Evolutionary conservation across 2,329 filamentous ascomycete species (phyloP).

Genomic region (Dactylonectria macrodidyma): DNA sequence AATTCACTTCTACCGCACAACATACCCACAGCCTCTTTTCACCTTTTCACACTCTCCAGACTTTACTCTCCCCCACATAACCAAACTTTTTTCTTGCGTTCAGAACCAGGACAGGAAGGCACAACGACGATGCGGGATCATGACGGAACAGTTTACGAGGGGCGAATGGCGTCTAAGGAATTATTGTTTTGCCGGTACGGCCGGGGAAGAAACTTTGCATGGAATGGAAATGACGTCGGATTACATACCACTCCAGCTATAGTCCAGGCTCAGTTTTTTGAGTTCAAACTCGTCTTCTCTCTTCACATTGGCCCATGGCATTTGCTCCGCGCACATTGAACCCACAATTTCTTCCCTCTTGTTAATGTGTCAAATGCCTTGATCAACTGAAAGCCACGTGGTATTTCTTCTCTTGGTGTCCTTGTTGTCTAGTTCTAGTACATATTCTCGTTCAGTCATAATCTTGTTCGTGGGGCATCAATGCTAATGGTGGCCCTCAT

Average conservation of each 20-base stretch:
- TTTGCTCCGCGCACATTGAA: too few species aligned
- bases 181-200: not conserved
- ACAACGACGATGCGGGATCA: slow-evolving; percentile 3
- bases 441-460: not conserved
- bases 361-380: not conserved
- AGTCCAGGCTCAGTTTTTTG: not conserved
- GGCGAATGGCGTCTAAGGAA: slow-evolving; percentile 9
- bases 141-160: not conserved
- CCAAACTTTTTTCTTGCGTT: slow-evolving; percentile 4
- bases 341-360: not conserved
- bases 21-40: not conserved
- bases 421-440: not conserved
- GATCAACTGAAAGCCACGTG: not conserved
- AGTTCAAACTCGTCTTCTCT: not conserved
- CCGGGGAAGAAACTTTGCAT: not conserved
- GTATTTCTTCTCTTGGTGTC: not conserved
- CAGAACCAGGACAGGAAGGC: not conserved
- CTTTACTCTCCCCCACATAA: too few species aligned
- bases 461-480: not conserved
- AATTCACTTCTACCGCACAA: not conserved
- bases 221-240: slow-evolving; percentile 2
- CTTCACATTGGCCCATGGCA: not conserved
- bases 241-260: slow-evolving; percentile 1
- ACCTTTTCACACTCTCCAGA: not conserved
- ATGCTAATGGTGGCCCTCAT: not conserved